Percentiles rank a stretch among this genome's conserved stretches.
Evolutionary conservation across 1,139 yeast genomes (phyloP).

Genomic region (Candida pseudocylindracea): DNA sequence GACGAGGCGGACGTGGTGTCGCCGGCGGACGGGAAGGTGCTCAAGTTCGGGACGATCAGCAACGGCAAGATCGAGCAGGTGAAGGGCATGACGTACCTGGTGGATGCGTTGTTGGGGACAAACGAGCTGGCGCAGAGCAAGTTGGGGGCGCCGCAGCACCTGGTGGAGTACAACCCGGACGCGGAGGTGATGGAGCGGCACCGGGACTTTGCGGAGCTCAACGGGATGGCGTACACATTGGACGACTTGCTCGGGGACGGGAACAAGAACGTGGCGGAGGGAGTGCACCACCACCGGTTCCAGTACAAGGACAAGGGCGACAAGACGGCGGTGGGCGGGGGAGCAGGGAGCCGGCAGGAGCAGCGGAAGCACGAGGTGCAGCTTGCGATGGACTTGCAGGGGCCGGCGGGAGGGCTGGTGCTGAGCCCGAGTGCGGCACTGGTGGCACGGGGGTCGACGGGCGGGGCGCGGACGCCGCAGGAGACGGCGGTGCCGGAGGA

Average conservation of each 20-base stretch:
- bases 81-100: slow-evolving; percentile 84
- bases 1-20: slow-evolving; percentile 51
- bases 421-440: too few relatives aligned
- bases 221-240: slow-evolving; percentile 52
- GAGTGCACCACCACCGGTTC: slow-evolving; percentile 12
- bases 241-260: slow-evolving; percentile 46
- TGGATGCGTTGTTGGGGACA: slow-evolving; percentile 66
- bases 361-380: slow-evolving; percentile 4
- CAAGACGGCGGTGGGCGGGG: slow-evolving; percentile 11
- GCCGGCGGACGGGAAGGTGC: slow-evolving; percentile 85
- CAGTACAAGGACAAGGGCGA: slow-evolving; percentile 38
- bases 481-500: slow-evolving; percentile 12
- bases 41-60: slow-evolving; percentile 68
- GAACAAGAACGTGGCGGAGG: slow-evolving; percentile 5
- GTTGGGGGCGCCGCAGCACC: slow-evolving; percentile 31
- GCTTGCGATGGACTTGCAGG: slow-evolving; percentile 14
- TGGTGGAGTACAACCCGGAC: slow-evolving; percentile 25
- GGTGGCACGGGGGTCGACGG: too few relatives aligned
- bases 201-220: slow-evolving; percentile 55
- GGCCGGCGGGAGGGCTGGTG: slow-evolving; percentile 9
- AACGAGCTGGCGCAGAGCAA: slow-evolving; percentile 11
- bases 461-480: slow-evolving; percentile 3
- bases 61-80: slow-evolving; percentile 89
- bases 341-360: too few relatives aligned
- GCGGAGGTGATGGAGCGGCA: slow-evolving; percentile 27